Percentiles rank a stretch among this genome's conserved stretches.
Evolutionary conservation across 1,284 basidiomycete genomes (phyloP).

Genomic region (Ceratobasidium sp.): DNA sequence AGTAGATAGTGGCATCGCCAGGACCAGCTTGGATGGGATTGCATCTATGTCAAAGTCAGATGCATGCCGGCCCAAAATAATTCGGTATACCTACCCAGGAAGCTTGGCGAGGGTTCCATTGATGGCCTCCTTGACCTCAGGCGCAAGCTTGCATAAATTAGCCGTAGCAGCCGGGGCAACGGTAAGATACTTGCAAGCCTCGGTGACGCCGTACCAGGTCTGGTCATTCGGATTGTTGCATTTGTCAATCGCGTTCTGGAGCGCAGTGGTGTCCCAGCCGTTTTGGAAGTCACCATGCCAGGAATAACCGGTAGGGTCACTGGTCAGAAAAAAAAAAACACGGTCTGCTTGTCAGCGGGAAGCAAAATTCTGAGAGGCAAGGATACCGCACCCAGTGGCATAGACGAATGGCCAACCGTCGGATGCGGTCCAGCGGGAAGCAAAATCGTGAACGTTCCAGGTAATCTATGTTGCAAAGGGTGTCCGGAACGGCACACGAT

Average conservation of each 20-base stretch:
- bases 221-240: slow-evolving; percentile 62
- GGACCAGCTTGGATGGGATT: slow-evolving; percentile 51
- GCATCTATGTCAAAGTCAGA: slow-evolving; percentile 46
- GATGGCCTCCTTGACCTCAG: slow-evolving; percentile 56
- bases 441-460: slow-evolving; percentile 60
- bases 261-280: slow-evolving; percentile 55
- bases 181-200: slow-evolving; percentile 60
- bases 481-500: slow-evolving; percentile 4
- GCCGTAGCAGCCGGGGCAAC: slow-evolving; percentile 44
- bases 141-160: slow-evolving; percentile 57
- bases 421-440: slow-evolving; percentile 57
- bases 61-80: neutral
- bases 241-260: slow-evolving; percentile 65
- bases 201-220: slow-evolving; percentile 59
- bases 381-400: slow-evolving; percentile 59
- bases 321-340: too few species aligned
- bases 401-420: slow-evolving; percentile 63
- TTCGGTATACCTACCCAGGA: slow-evolving; percentile 53
- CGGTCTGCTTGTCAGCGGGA: too few species aligned
- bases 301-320: slow-evolving; percentile 64
- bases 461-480: slow-evolving; percentile 55
- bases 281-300: slow-evolving; percentile 68
- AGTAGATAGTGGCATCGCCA: slow-evolving; percentile 47
- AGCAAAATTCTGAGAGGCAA: too few species aligned
- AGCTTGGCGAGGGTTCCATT: slow-evolving; percentile 49